Base-by-base conservation (phyloP, 345 rosid species). In the Linum usitatissimum region DNA sequence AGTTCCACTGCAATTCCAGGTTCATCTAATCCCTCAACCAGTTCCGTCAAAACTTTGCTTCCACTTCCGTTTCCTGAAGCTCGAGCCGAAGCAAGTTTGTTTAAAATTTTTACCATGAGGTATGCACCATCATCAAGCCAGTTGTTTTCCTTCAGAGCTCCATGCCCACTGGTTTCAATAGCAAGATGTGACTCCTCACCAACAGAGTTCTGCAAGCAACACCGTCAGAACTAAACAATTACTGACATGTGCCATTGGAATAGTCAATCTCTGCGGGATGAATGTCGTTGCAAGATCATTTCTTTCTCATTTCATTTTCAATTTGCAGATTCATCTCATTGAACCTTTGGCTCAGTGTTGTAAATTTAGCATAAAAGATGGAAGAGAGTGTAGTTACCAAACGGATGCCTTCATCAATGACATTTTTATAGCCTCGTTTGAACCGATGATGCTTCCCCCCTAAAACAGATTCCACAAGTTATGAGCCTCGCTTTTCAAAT, bases 81-180 rank as follows among this genome's bases (percentile, higher is more conserved):
- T 78, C 88, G 76, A 17, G 95, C 95, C 15, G 99, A 79, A 76
- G 99, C 96, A 57, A 94, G 85, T 80, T 94, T 94, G 64, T 86
- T 94, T 71, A 88, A 80, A 66, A 90, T 78, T 75, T 93, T 93
- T 71, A 90, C 97, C 99, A 93, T 93, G 72, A 86, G 91, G 77
- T 87, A 93, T 55, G 99, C 92, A n/a, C 99, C 99, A 74, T 93
- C 99, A 81, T 93, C 99, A n/a, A 93, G 97, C 99, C 97, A 93
- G 69, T 93, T 79, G 66, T 93, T 90, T 75, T 90, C 96, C 79
- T 84, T 90, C 53, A 93, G 85, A 70, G 97, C 99, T 71, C 99
- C 99, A 69, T 93, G 99, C 23, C 96, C 97, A 72, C 99, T 90
- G 68, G 96, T 93, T 82, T 93, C 97, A 56, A 93, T 90, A 57